phyloP scores from a whole-genome alignment of 2,329 filamentous ascomycete species.

The Cyphellophora europaea region DNA sequence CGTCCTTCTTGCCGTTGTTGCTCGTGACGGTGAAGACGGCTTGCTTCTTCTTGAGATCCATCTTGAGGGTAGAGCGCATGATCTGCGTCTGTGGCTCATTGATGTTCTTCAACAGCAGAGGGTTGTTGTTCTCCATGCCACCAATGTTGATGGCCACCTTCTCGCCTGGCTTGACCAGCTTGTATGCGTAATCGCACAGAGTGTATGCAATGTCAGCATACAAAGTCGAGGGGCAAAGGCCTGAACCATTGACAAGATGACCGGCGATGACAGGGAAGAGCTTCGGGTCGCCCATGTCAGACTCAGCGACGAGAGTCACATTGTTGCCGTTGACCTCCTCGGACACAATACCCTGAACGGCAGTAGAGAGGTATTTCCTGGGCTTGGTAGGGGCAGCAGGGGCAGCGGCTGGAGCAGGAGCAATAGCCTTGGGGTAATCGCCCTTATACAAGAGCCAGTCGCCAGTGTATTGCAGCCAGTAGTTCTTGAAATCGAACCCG shows the following conservation, averaged over 20 bases:
- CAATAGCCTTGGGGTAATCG: constrained; percentile 35
- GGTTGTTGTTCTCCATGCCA: constrained; percentile 19
- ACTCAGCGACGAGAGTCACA: constrained; percentile 53
- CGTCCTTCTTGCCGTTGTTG: constrained; percentile 19
- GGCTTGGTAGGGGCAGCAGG: constrained; percentile 34
- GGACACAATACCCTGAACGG: constrained; percentile 54
- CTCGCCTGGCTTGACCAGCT: constrained; percentile 16
- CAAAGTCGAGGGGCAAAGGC: constrained; percentile 54
- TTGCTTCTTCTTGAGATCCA: constrained; percentile 18
- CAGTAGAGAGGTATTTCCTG: constrained; percentile 53
- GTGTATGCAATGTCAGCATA: constrained; percentile 59
- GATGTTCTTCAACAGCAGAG: constrained; percentile 20
- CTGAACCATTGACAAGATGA: constrained; percentile 58
- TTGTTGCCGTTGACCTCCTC: constrained; percentile 54
- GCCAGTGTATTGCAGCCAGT: constrained; percentile 63
- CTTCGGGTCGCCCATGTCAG: constrained; percentile 55
- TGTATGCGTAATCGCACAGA: constrained; percentile 47
- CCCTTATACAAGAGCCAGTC: constrained; percentile 66
- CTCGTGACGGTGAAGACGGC: constrained; percentile 18
- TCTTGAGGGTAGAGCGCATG: constrained; percentile 15
- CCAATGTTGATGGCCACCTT: constrained; percentile 20
- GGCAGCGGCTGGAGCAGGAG: constrained; percentile 27
- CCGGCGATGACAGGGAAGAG: constrained; percentile 54
- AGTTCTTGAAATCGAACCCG: constrained; percentile 60
- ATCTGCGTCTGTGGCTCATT: constrained; percentile 17